Evolutionary conservation across 768 basidiomycete species (phyloP).

Genomic region (Russula sp.): DNA sequence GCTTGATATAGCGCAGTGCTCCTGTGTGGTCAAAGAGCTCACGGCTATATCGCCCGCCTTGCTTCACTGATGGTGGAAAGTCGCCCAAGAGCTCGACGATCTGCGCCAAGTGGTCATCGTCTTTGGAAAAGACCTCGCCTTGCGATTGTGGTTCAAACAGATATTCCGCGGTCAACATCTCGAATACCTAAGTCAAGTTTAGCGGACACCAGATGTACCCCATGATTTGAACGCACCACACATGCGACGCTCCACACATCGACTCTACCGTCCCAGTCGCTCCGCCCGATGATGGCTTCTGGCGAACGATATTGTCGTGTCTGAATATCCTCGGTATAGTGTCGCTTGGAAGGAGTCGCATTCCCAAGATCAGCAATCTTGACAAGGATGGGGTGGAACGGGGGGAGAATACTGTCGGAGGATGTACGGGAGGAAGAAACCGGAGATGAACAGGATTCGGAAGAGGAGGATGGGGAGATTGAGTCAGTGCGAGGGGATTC

Average conservation of each 20-base stretch:
- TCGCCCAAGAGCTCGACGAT: conserved; percentile 89
- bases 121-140: conserved; percentile 77
- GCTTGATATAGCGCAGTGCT: conserved; percentile 63
- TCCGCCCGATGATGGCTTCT: conserved; percentile 86
- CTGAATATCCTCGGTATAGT: conserved; percentile 94
- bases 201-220: not conserved
- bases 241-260: conserved; percentile 94
- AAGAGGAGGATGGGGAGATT: conserved; percentile 3
- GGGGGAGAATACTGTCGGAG: conserved; percentile 13
- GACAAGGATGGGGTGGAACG: conserved; percentile 52
- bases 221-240: conserved; percentile 46
- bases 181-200: conserved; percentile 55
- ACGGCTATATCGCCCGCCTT: conserved; percentile 77
- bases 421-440: conserved; percentile 2
- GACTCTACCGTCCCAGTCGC: conserved; percentile 78
- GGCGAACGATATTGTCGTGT: conserved; percentile 94
- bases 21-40: conserved; percentile 76
- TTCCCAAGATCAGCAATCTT: conserved; percentile 96
- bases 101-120: conserved; percentile 95
- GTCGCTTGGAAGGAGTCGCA: conserved; percentile 83
- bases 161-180: conserved; percentile 86
- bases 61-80: conserved; percentile 63
- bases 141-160: conserved; percentile 87
- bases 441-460: not conserved
- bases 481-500: not conserved